Base-by-base conservation (phyloP, 306 rosid genomes). In the Oemleria cerasiformis region DNA sequence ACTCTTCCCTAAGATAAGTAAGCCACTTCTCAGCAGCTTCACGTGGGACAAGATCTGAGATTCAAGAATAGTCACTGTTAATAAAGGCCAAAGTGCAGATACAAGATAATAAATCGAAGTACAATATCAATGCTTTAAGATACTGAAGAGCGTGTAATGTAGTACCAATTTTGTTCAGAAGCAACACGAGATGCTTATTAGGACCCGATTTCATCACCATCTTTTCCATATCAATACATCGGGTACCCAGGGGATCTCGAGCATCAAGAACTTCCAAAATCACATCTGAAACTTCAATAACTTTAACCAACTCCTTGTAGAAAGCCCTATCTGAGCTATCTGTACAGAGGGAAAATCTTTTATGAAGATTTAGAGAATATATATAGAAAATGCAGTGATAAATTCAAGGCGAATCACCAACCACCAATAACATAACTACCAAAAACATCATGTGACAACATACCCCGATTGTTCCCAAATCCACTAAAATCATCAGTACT, bases 11-110 rank as follows among this genome's bases (percentile, higher is more conserved):
- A 43, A 95, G 82, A 79, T 92, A 95, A 68, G 82, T 89, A 15
- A 95, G 99, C 97, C 99, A 95, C 85, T 92, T 95, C 79, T 95
- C 92, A 42, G 84, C 91, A 49, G 99, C 84, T 77, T 95, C 99
- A 42, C 92, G 84, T 9, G 99, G 99, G 30, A 95, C 91, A 81
- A 95, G 99, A 85, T 95, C 99, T 95, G 83, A 45, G 8, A 72
- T 51, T 17, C 36, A 77, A 62, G 39, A 69, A 78, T 49, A 65
- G 70, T 69, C 47, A 23, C 55, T 23, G 67, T 78, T 17, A 85
- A 68, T 63, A 43, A 47, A 40, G 54, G 71, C 8, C 7, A 50
- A 73, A 30, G 10, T 21, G 67, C 10, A 69, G 20, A 25, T 21
- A 20, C 36, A 34, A 51, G 20, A 66, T 71, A 39, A 23, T 30